Conservation (phyloP, 2,329 filamentous ascomycete species). For the Taxawa tesnikishii region DNA sequence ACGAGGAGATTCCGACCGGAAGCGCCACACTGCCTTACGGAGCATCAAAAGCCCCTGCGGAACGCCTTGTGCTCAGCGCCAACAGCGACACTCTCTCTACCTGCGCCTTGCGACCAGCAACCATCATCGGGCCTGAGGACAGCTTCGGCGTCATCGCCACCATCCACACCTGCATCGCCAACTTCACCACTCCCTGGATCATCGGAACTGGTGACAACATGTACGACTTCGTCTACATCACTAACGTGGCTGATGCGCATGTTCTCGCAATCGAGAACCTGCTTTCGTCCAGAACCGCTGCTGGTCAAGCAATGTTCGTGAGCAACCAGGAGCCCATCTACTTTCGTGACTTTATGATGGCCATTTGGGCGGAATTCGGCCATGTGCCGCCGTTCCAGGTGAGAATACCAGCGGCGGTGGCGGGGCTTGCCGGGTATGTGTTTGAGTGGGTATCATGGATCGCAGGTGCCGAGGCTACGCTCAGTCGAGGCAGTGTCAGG, state of each 20-base stretch:
- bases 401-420: slow-evolving; percentile 34
- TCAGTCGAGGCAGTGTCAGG: slow-evolving; percentile 42
- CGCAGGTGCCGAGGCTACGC: slow-evolving; percentile 29
- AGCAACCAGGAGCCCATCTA: slow-evolving; percentile 82
- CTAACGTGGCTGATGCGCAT: slow-evolving; percentile 65
- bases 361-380: slow-evolving; percentile 56
- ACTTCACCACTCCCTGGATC: slow-evolving; percentile 62
- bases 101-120: slow-evolving; percentile 70
- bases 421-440: slow-evolving; percentile 33
- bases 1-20: slow-evolving; percentile 71
- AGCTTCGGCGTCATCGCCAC: slow-evolving; percentile 55
- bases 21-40: slow-evolving; percentile 68
- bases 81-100: slow-evolving; percentile 60
- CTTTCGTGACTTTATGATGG: slow-evolving; percentile 79
- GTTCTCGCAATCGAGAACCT: slow-evolving; percentile 67
- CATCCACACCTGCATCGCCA: slow-evolving; percentile 58
- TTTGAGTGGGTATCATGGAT: slow-evolving; percentile 37
- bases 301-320: slow-evolving; percentile 77
- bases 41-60: slow-evolving; percentile 77
- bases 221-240: slow-evolving; percentile 59
- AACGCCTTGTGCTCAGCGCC: slow-evolving; percentile 65
- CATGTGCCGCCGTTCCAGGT: slow-evolving; percentile 39
- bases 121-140: slow-evolving; percentile 87
- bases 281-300: slow-evolving; percentile 48
- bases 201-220: slow-evolving; percentile 63